Percentiles rank a stretch among this genome's conserved stretches.
phyloP scores from a whole-genome alignment of 495 filamentous ascomycete genomes.

The Massariosphaeria phaeospora region DNA sequence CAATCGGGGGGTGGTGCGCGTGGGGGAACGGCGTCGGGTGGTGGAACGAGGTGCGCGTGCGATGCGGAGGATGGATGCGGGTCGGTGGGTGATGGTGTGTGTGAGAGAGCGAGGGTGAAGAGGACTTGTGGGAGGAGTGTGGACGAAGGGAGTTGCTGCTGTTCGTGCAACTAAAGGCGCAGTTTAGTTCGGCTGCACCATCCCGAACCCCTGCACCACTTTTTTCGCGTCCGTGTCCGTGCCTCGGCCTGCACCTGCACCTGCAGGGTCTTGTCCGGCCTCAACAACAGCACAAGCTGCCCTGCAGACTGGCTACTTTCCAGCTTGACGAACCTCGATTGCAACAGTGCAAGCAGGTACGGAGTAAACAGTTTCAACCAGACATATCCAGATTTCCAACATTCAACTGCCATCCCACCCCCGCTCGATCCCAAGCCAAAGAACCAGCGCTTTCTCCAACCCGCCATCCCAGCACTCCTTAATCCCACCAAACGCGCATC shows the following conservation, averaged over 20 bases:
- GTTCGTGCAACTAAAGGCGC: background rate
- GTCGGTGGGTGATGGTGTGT: background rate
- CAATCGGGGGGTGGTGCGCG: background rate
- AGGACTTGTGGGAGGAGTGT: background rate
- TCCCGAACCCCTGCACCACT: background rate
- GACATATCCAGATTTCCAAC: too few species aligned
- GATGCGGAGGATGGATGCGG: background rate
- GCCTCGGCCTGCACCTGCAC: background rate
- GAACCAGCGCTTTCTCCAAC: too few species aligned
- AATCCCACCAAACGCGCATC: slow-evolving; percentile 23
- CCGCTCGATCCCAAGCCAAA: too few species aligned
- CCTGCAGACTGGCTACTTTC: background rate
- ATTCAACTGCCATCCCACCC: too few species aligned
- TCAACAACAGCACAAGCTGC: background rate
- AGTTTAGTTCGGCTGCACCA: background rate
- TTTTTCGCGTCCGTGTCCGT: too few species aligned
- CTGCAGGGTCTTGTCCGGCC: background rate
- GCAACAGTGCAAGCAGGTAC: too few species aligned
- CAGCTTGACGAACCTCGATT: too few species aligned
- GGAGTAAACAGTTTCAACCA: too few species aligned
- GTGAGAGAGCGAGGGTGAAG: background rate
- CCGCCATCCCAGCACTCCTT: too few species aligned
- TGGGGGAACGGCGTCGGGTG: background rate
- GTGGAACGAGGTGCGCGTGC: background rate
- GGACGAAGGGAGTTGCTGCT: background rate